Evolutionary conservation across 202 grass and related monocot genomes (phyloP).

Genomic region (Setaria viridis): DNA sequence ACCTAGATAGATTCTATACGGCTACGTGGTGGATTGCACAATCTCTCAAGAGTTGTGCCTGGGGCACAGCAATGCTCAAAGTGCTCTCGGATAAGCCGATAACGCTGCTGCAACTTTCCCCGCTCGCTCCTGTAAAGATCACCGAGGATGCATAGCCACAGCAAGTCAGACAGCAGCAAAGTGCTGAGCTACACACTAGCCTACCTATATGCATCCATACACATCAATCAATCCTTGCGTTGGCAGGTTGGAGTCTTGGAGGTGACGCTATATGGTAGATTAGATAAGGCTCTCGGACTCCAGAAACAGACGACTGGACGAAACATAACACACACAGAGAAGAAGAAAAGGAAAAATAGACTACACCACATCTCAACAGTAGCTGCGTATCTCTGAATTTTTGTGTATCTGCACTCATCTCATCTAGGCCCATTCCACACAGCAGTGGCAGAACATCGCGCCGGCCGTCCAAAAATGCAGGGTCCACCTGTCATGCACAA

Average conservation of each 20-base stretch:
- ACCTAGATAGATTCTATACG: too few species aligned
- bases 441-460: background rate
- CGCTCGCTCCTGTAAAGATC: background rate
- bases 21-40: too few species aligned
- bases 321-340: background rate
- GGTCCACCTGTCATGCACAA: background rate
- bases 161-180: background rate
- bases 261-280: too few species aligned
- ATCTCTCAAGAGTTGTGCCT: background rate
- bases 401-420: background rate
- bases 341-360: background rate
- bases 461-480: background rate
- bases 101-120: slow-evolving; percentile 15
- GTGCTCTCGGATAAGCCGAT: background rate
- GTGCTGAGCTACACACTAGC: too few species aligned
- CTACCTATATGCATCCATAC: too few species aligned
- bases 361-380: background rate
- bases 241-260: too few species aligned
- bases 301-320: background rate
- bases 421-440: background rate
- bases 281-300: too few species aligned
- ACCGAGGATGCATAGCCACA: too few species aligned
- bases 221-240: too few species aligned
- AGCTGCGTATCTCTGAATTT: background rate
- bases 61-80: background rate